A percentile compares a stretch with the other conserved stretches of the same genome.
Conservation (phyloP, 129 eudicot genomes). For the Pittosporum tobira region DNA sequence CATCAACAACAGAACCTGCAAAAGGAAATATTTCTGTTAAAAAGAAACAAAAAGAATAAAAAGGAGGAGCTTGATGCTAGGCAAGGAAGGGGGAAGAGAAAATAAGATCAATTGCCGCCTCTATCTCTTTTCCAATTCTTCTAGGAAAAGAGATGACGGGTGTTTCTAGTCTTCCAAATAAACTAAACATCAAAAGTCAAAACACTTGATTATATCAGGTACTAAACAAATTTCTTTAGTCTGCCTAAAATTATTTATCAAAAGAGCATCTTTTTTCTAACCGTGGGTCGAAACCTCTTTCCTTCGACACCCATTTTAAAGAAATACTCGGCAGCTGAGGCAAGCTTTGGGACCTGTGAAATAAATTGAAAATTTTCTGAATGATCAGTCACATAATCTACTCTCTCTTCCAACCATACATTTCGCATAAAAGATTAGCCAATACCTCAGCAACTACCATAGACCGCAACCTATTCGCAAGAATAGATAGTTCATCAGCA, state of each 20-base stretch:
- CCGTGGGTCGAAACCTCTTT: slow-evolving; percentile 90
- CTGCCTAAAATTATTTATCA: too few species aligned
- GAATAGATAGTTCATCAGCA: slow-evolving; percentile 75
- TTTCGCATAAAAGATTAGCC: neutral
- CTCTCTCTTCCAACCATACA: slow-evolving; percentile 8
- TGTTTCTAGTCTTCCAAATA: too few species aligned
- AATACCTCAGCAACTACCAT: slow-evolving; percentile 90
- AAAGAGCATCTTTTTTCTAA: too few species aligned
- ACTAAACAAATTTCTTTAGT: too few species aligned
- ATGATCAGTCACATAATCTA: neutral
- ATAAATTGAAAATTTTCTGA: neutral
- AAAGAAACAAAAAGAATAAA: neutral
- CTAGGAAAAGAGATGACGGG: too few species aligned
- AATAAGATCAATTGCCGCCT: too few species aligned
- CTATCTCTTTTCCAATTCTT: too few species aligned
- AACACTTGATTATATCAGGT: too few species aligned
- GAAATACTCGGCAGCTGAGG: slow-evolving; percentile 94
- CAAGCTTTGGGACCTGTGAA: slow-evolving; percentile 91
- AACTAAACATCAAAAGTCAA: too few species aligned
- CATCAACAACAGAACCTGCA: slow-evolving; percentile 81
- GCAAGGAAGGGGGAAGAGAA: slow-evolving; percentile 2
- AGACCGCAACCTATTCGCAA: slow-evolving; percentile 64
- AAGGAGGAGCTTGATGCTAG: neutral
- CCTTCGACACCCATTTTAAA: slow-evolving; percentile 94
- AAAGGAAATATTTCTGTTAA: slow-evolving; percentile 4